Evolutionary conservation across 306 rosid genomes (phyloP).

Genomic region (Comarum palustre): DNA sequence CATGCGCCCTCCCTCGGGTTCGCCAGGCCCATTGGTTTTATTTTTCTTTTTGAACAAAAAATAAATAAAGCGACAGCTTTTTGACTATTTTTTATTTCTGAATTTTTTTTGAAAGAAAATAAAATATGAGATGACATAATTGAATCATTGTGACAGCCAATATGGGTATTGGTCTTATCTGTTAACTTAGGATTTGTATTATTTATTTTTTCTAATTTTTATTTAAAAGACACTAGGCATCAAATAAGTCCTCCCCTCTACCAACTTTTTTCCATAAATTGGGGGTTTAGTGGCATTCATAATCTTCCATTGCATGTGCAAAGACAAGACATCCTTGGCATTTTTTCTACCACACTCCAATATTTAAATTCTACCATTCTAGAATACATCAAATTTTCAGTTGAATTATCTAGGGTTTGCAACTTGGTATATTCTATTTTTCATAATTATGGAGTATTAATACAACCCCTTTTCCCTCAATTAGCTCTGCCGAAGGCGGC

Average conservation of each 20-base stretch:
- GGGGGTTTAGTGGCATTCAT: neutral
- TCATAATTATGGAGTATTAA: too few relatives aligned
- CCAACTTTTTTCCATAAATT: slow-evolving; percentile 7
- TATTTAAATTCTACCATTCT: too few relatives aligned
- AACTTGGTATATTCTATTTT: too few relatives aligned
- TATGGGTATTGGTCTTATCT: neutral
- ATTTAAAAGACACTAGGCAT: neutral
- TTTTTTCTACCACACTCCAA: neutral
- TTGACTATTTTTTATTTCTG: neutral
- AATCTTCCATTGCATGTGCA: slow-evolving; percentile 11
- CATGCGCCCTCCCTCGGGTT: neutral
- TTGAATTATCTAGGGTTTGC: too few relatives aligned
- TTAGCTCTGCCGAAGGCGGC: too few relatives aligned
- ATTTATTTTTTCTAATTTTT: neutral
- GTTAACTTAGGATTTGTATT: neutral
- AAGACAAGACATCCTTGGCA: neutral
- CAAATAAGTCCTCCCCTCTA: neutral
- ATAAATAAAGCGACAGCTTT: neutral
- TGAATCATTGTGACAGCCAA: slow-evolving; percentile 12
- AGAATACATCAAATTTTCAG: too few relatives aligned
- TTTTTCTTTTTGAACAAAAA: too few relatives aligned
- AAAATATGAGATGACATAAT: neutral
- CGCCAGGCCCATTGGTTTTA: neutral
- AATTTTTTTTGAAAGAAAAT: neutral
- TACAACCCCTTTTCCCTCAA: neutral